Evolutionary conservation across 164 flowering plant genomes (phyloP), one percentile per base, ranked within the genome.

Genomic region (Annona cherimola): DNA sequence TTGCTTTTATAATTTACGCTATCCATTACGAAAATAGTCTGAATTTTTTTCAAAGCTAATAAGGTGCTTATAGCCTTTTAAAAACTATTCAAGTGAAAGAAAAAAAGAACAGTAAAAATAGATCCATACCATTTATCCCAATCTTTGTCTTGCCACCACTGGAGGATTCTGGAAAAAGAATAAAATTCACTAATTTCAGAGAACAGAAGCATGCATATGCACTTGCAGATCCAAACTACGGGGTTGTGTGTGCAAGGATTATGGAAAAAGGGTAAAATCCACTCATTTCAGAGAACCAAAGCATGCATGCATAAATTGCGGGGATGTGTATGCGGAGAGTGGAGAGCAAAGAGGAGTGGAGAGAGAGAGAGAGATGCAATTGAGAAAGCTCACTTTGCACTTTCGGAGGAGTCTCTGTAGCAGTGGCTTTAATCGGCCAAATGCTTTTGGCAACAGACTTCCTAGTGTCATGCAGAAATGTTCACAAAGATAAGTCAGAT

Each of bases 91-190:
- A 4, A 92, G 90, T 45, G 94, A 88, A 59, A 96, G 94, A 88
- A 88, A 89, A 75, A 19, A 18, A 19, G 50, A 62, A 39, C 11
- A 12, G 35, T 2, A 64, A 44, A 43, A 42, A 45, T 42, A 63
- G 55, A 63, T 14, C 7, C 69, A n/a, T 43, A 91, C 98, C 99
- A 77, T 94, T 92, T 78, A 94, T 94, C 73, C 99, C 99, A 80
- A 94, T 69, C 86, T 79, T 92, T 64, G 88, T 89, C 80, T 82
- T 88, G 70, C 87, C 89, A 42, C 87, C 72, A 71, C 79, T 82
- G 46, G 79, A 54, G 16, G 90, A 84, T 67, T 78, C 98, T 94
- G 80, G n/a, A 59, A 16, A 70, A 65, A 54, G 50, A 61, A 41
- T 61, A 20, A 18, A 26, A 26, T 26, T 1, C 35, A 26, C 35